Evolutionary conservation across 1,284 basidiomycete genomes (phyloP), one percentile per base, ranked within the genome.

Genomic region (Rhizoctonia solani): DNA sequence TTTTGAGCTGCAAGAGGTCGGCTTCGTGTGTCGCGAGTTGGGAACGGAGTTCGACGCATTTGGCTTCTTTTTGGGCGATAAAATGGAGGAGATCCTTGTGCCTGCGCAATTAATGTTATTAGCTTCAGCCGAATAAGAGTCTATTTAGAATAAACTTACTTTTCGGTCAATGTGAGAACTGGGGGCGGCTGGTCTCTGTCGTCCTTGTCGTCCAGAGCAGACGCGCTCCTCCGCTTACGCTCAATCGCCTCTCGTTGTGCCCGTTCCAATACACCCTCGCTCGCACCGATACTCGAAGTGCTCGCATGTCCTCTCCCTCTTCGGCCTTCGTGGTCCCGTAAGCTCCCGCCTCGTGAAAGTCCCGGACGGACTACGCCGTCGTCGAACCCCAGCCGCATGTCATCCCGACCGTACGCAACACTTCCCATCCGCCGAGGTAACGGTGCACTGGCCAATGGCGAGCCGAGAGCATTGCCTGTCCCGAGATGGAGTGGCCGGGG

Each of bases 11-110:
- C 0, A 81, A 74, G 0, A 92, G 80, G 72, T 92, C 90, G 1
- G 81, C 81, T 77, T 92, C 90, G 71, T 91, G 88, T 6, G 77
- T 74, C 9, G 81, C 80, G 1, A 92, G 82, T 72, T 90, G 88
- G 3, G 86, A 84, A 14, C 89, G 85, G 41, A 92, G 79, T 68
- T 92, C 90, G 47, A 91, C 82, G 71, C 89, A 91, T 75, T 86
- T 88, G 0, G 88, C 84, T 74, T 92, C 90, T 71, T 92, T 92
- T 76, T 91, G 89, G 0, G 90, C 90, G 66, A 92, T 92, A 71
- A 87, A 88, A 30, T 83, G 86, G 19, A 92, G 77, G 3, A 92
- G 78, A 69, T 91, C 90, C 16, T 87, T 84, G 72, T 92, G 88
- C 73, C 90, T 92, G 53, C 8, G 8, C 16, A 39, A 16, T 16